These are phyloP conservation scores for Gliomastix tumulicola DNA, from an alignment of 2,329 filamentous ascomycete species.

Conservation along the genomic window DNA sequence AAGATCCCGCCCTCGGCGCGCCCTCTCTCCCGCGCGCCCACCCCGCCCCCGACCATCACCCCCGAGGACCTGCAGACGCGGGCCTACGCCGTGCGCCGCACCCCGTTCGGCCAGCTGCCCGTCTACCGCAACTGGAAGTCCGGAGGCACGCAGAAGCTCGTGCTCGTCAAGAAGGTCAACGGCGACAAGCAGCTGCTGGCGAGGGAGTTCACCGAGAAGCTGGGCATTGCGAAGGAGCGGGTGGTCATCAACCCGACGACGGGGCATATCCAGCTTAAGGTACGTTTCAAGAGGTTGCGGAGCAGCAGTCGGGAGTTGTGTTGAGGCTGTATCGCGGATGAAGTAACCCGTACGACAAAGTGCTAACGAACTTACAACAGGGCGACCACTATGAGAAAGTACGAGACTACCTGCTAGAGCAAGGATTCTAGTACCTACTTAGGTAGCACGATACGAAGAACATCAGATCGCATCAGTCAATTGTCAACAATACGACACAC, in stretches of 20 bases:
- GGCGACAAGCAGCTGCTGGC: slow-evolving; percentile 62
- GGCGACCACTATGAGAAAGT: slow-evolving; percentile 21
- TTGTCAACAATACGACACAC: no score
- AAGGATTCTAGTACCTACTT: slow-evolving; percentile 30
- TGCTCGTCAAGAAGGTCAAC: slow-evolving; percentile 70
- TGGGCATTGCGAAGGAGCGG: slow-evolving; percentile 50
- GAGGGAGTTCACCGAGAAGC: slow-evolving; percentile 50
- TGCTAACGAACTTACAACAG: slow-evolving; percentile 13
- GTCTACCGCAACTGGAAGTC: slow-evolving; percentile 70
- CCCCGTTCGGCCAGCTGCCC: slow-evolving; percentile 61
- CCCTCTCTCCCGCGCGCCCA: slow-evolving; percentile 9
- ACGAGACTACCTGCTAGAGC: slow-evolving; percentile 21
- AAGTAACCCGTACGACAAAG: background rate
- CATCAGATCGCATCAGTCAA: no score
- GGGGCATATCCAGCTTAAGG: slow-evolving; percentile 69
- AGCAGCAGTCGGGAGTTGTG: background rate
- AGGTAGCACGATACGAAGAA: no score
- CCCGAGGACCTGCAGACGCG: slow-evolving; percentile 16
- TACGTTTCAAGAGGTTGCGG: slow-evolving; percentile 23
- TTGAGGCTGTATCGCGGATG: background rate
- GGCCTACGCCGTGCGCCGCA: slow-evolving; percentile 68
- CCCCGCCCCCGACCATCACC: slow-evolving; percentile 20
- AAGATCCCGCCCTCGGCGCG: slow-evolving; percentile 3
- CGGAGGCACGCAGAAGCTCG: slow-evolving; percentile 70
- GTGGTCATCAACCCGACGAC: slow-evolving; percentile 54